Base-by-base conservation (phyloP, 305 asterid species). In the Fraxinus platypoda region DNA sequence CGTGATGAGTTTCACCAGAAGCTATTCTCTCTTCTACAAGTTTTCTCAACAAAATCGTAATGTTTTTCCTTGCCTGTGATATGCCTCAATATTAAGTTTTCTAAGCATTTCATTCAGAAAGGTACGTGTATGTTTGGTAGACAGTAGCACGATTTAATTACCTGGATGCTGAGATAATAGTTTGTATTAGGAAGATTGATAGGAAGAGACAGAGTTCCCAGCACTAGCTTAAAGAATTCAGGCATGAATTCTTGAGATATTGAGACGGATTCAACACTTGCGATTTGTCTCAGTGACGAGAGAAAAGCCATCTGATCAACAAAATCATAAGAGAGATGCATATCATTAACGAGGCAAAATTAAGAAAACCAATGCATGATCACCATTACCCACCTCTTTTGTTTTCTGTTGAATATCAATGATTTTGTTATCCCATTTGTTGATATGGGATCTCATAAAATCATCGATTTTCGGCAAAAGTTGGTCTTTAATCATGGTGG, bases 341-440 rank as follows among this genome's bases (percentile, higher is more conserved):
- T 35, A 15, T 78, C 19, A 89, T 78, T 86, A 88, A 88, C 87
- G 83, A 85, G 87, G 76, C 35, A 79, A 43, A 33, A n/a, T 72
- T 64, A 81, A 81, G 9, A 76, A 26, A 8, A 35, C 31, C n/a
- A 33, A 59, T 25, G 57, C 0, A 46, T 66, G 68, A 74, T 37
- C 78, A 71, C 25, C 9, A 84, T 17, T 1, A 49, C 90, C 46
- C 38, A 93, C 99, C 98, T 96, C 94, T 84, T 96, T 96, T 26
- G 99, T 94, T 84, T 90, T 96, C 90, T 93, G 92, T 89, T 96
- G 98, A 84, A 96, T 93, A 84, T 96, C 98, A 57, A 96, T 78
- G 72, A 92, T 85, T 68, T 90, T 85, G 79, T 81, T 52, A 72
- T 90, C 94, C 98, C 98, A 96, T 72, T 90, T 79, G 80, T 89